These are phyloP conservation scores for Sporobolus alterniflorus DNA, from an alignment of 202 grass and related monocot genomes.

Conservation along the genomic window DNA sequence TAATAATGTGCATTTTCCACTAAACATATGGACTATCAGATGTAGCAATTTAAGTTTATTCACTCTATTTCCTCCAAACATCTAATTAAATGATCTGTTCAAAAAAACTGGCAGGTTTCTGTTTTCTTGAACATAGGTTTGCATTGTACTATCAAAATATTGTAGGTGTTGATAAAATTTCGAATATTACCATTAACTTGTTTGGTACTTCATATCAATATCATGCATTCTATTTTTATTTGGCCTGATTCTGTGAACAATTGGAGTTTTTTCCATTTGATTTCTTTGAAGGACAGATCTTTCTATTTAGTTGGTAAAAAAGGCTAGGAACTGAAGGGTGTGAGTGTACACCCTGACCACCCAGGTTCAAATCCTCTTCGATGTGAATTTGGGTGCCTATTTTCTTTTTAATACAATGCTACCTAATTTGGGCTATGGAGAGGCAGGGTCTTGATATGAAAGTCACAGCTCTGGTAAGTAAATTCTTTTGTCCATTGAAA, in stretches of 20 bases:
- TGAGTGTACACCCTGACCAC: too few relatives aligned
- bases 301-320: background rate
- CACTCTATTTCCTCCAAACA: background rate
- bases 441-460: constrained; percentile 94
- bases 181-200: background rate
- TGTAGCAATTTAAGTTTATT: constrained; percentile 13
- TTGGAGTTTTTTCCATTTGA: background rate
- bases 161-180: background rate
- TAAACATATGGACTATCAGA: background rate
- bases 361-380: too few relatives aligned
- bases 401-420: too few relatives aligned
- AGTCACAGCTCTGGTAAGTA: constrained; percentile 82
- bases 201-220: background rate
- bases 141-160: constrained; percentile 14
- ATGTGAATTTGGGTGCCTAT: too few relatives aligned
- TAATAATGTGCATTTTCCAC: background rate
- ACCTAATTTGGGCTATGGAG: constrained; percentile 67
- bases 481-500: constrained; percentile 17
- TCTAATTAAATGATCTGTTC: constrained; percentile 8
- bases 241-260: background rate
- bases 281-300: background rate
- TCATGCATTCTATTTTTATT: background rate
- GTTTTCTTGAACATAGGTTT: too few relatives aligned
- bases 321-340: too few relatives aligned
- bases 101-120: background rate